Conservation (phyloP, 2,329 filamentous ascomycete genomes). For the Xylariaceae sp. region DNA sequence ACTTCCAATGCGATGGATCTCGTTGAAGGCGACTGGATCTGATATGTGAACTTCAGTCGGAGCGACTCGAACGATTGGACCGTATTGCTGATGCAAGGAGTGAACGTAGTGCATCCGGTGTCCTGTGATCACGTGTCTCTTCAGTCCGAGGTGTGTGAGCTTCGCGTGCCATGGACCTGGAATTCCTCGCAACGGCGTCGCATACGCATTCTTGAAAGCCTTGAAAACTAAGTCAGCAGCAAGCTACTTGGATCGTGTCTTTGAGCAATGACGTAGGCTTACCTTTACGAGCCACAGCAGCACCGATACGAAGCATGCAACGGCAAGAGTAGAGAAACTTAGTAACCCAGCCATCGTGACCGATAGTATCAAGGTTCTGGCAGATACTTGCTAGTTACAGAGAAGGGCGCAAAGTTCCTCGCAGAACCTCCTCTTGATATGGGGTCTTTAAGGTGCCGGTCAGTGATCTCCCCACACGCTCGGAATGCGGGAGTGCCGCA, state of each 20-base stretch:
- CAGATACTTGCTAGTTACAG: no score
- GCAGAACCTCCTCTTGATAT: no score
- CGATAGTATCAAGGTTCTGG: no score
- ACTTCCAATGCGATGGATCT: slow-evolving; percentile 1
- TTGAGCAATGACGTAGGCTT: background rate
- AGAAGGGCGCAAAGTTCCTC: no score
- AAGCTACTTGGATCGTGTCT: background rate
- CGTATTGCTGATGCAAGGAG: background rate
- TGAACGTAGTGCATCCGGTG: background rate
- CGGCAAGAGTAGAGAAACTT: background rate
- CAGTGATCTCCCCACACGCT: no score
- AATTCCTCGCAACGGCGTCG: background rate
- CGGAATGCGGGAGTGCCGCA: no score
- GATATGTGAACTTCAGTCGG: background rate
- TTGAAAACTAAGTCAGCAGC: background rate
- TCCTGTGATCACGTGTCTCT: background rate
- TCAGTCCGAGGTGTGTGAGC: background rate
- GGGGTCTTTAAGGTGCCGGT: no score
- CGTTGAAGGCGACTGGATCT: background rate
- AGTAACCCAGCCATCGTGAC: no score
- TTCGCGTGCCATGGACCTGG: background rate
- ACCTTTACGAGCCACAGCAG: background rate
- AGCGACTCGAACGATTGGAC: background rate
- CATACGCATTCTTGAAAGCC: background rate
- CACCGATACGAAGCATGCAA: background rate